phyloP scores from a whole-genome alignment of 2,329 filamentous ascomycete genomes.

The Dryadomyces quercivorus region DNA sequence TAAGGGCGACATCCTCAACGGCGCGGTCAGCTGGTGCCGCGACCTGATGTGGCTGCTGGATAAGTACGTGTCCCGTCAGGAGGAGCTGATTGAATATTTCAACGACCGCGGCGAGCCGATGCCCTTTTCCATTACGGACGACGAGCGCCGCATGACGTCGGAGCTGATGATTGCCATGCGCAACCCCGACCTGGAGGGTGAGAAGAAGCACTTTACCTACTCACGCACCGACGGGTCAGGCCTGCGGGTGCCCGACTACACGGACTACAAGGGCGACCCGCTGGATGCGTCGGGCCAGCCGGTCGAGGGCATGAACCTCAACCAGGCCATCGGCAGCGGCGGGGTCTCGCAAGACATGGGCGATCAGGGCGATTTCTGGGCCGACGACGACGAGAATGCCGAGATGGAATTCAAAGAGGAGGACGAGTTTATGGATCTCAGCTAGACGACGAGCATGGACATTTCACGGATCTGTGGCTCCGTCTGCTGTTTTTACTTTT shows the following conservation, averaged over 20 bases:
- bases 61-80: slow-evolving; percentile 77
- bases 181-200: slow-evolving; percentile 48
- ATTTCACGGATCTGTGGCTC: too few species aligned
- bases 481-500: not conserved
- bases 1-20: slow-evolving; percentile 97
- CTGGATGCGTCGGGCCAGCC: slow-evolving; percentile 36
- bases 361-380: slow-evolving; percentile 48
- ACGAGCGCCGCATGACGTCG: slow-evolving; percentile 89
- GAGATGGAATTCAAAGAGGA: slow-evolving; percentile 31
- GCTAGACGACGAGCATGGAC: not conserved
- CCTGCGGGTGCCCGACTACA: slow-evolving; percentile 83
- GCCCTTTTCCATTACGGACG: slow-evolving; percentile 76
- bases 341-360: slow-evolving; percentile 32
- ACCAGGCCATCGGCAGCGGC: slow-evolving; percentile 22
- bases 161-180: slow-evolving; percentile 80
- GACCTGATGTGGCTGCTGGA: slow-evolving; percentile 97
- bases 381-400: slow-evolving; percentile 59
- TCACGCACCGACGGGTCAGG: slow-evolving; percentile 73
- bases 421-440: slow-evolving; percentile 14
- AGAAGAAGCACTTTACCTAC: slow-evolving; percentile 51
- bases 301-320: slow-evolving; percentile 21
- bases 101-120: slow-evolving; percentile 60
- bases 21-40: slow-evolving; percentile 90
- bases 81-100: slow-evolving; percentile 70
- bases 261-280: slow-evolving; percentile 76